Evolutionary conservation across 768 basidiomycete species (phyloP), one percentile per base, ranked within the genome.

Genomic region (Guyanaporus albipodus): DNA sequence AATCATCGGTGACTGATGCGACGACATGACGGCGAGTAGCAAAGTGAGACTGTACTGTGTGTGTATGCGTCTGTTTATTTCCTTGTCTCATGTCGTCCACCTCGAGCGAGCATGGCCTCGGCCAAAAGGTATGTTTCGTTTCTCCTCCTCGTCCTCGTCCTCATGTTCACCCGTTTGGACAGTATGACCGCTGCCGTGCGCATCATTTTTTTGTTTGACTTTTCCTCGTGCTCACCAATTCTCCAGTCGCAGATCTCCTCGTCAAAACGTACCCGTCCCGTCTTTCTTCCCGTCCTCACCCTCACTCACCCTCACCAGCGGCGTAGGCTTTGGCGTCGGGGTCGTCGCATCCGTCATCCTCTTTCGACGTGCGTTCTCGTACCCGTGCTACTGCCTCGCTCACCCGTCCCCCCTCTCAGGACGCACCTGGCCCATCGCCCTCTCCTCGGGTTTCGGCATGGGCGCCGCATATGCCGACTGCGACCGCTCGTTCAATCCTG

Each of bases 101-200:
- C 85, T 84, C 91, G 44, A 94, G 89, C 70, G 94, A 97, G 73
- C 87, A 95, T 66, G 79, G 89, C 58, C 74, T 96, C 53, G 83
- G 82, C 23, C 83, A 91, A 71, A 97, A 97, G 83, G 94, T 89
- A 44, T 33, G 14, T 15, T 8, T 8, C 8, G 4, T 14, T 17
- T 29, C 15, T 9, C 10, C 7, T 15, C 9, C 33, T 10, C 15
- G 26, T 42, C 6, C 3, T 18, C 15, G 15, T 21, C 19, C 43
- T 44, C 6, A 43, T 36, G 0, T 5, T 5, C 0, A 19, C 14
- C n/a, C n/a, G n/a, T n/a, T n/a, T n/a, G n/a, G 18, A 15, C 56
- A 91, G 87, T 90, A 88, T 73, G 89, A 91, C 72, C 87, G 87
- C 56, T 91, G 88, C 68, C 62, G 88, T 89, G n/a, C n/a, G n/a